Evolutionary conservation across 2,329 filamentous ascomycete species (phyloP).

Genomic region (Graphiopsis chlorocephala): DNA sequence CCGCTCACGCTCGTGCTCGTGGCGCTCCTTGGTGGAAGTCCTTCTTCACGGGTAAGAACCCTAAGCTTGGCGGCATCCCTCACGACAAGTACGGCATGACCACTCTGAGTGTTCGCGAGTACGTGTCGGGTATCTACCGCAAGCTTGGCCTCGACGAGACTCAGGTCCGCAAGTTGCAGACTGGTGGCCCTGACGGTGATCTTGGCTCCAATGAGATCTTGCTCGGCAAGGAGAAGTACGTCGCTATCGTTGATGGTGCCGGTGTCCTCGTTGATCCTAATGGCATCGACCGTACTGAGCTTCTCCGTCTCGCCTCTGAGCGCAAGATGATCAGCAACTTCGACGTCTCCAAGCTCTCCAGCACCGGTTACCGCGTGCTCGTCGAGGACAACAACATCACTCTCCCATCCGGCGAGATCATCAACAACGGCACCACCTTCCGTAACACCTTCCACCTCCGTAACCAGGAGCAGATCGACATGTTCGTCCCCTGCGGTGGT

Average conservation of each 20-base stretch:
- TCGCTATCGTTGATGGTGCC: conserved; percentile 89
- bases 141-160: conserved; percentile 87
- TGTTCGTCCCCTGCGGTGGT: conserved; percentile 93
- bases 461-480: conserved; percentile 65
- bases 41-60: conserved; percentile 99
- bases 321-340: conserved; percentile 89
- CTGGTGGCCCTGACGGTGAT: conserved; percentile 93
- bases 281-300: conserved; percentile 79
- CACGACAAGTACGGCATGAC: conserved; percentile 98
- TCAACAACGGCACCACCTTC: conserved; percentile 91
- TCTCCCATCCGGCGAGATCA: conserved; percentile 80
- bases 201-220: conserved; percentile 97
- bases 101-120: conserved; percentile 91
- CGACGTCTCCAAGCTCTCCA: conserved; percentile 79
- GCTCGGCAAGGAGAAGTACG: conserved; percentile 93
- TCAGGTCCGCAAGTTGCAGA: conserved; percentile 90
- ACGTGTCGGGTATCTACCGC: conserved; percentile 93
- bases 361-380: conserved; percentile 84
- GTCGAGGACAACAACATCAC: conserved; percentile 86
- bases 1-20: conserved; percentile 80
- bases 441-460: conserved; percentile 96
- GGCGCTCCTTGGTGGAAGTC: conserved; percentile 99
- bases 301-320: conserved; percentile 77
- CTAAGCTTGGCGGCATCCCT: conserved; percentile 77
- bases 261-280: conserved; percentile 83